These are phyloP conservation scores for Magnaporthiopsis incrustans DNA, from an alignment of 2,329 filamentous ascomycete species.

Conservation along the genomic window DNA sequence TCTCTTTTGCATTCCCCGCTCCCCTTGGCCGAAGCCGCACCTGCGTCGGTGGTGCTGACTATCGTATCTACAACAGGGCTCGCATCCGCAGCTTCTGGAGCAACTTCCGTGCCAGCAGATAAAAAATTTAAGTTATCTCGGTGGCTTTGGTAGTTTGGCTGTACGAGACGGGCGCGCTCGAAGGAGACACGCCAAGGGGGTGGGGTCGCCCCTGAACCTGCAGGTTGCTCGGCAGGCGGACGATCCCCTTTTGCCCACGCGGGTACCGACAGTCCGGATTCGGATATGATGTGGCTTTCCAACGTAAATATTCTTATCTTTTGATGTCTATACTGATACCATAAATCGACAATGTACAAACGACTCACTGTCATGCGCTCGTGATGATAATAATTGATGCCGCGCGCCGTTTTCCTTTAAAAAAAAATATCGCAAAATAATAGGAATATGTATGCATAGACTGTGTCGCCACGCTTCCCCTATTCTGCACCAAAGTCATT, in stretches of 20 bases:
- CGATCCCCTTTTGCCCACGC: background rate
- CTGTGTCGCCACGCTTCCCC: too few species aligned
- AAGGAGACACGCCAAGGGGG: background rate
- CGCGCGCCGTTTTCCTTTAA: too few species aligned
- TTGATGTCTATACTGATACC: background rate
- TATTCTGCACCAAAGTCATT: too few species aligned
- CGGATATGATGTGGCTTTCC: background rate
- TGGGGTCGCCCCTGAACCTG: too few species aligned
- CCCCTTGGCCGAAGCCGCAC: too few species aligned
- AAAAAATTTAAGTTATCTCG: background rate
- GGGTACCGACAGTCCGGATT: background rate
- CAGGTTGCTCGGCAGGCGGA: background rate
- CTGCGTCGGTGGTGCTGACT: background rate
- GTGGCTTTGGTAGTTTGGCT: background rate
- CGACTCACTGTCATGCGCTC: too few species aligned
- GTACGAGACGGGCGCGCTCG: background rate
- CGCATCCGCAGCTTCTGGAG: constrained; percentile 3
- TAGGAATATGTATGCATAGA: too few species aligned
- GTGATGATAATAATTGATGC: too few species aligned
- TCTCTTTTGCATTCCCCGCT: too few species aligned
- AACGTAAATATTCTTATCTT: background rate
- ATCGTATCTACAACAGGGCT: background rate
- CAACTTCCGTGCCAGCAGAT: background rate
- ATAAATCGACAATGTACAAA: background rate
- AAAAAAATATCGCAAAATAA: too few species aligned